Evolutionary conservation across 805 yeast species (phyloP).

Genomic region (Candida insectorum): DNA sequence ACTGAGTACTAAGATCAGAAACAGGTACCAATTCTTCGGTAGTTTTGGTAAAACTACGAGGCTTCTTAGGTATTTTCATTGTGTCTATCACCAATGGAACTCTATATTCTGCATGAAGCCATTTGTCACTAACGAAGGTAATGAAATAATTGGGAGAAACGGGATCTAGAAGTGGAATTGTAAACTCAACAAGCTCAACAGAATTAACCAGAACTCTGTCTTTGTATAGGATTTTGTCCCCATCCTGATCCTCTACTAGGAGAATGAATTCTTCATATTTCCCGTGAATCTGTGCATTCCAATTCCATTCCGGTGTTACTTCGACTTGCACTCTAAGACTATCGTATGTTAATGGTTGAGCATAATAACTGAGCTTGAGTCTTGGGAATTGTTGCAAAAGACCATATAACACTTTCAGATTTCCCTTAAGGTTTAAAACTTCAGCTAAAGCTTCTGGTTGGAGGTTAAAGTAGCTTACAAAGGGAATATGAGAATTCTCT

Average conservation of each 20-base stretch:
- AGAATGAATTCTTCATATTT: slow-evolving; percentile 62
- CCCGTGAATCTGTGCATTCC: slow-evolving; percentile 70
- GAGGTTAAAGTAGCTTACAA: slow-evolving; percentile 70
- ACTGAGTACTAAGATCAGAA: slow-evolving; percentile 27
- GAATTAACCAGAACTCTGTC: slow-evolving; percentile 54
- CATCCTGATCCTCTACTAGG: slow-evolving; percentile 79
- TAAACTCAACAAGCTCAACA: slow-evolving; percentile 57
- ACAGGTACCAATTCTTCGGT: slow-evolving; percentile 41
- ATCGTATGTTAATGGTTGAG: slow-evolving; percentile 76
- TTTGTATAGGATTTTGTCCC: slow-evolving; percentile 63
- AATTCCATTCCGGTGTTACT: slow-evolving; percentile 68
- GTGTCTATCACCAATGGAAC: slow-evolving; percentile 55
- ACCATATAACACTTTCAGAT: slow-evolving; percentile 58
- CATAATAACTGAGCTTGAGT: slow-evolving; percentile 52
- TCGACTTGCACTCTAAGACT: slow-evolving; percentile 65
- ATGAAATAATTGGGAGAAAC: slow-evolving; percentile 69
- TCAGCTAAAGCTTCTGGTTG: slow-evolving; percentile 77
- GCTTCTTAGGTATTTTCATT: slow-evolving; percentile 57
- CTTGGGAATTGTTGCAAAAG: slow-evolving; percentile 72
- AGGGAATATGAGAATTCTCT: slow-evolving; percentile 80
- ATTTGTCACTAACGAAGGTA: slow-evolving; percentile 70
- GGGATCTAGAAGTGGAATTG: slow-evolving; percentile 59
- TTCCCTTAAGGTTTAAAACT: slow-evolving; percentile 68
- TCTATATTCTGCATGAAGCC: slow-evolving; percentile 74
- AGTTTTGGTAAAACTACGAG: slow-evolving; percentile 60